Base-by-base conservation (phyloP, 192 early-diverging fungal genomes). In the Umbelopsis sp. region DNA sequence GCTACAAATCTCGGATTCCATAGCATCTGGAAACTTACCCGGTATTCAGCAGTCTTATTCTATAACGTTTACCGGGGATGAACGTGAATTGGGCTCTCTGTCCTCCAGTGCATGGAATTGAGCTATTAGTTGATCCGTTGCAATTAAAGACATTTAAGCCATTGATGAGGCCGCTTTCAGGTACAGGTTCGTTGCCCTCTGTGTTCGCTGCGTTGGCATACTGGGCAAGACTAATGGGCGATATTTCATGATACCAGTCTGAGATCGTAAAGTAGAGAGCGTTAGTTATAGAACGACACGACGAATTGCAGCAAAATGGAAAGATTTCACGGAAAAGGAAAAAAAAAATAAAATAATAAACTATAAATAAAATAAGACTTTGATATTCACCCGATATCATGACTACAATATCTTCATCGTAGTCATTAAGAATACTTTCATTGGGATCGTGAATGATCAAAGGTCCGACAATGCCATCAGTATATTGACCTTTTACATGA, bases 181-280 rank as follows among this genome's bases (percentile, higher is more conserved):
- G 66, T 7, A 67, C 66, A 1, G 66, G 66, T 10, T 67, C 66
- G 3, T 0, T 4, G 21, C 38, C 41, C 9, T 67, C 66, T 3
- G 36, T 26, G 14, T 67, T 47, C 20, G 22, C 66, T 5, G 66
- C 24, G 41, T 9, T 44, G 68, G 93, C 68, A 76, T 90, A 95
- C 25, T 83, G 70, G 26, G 81, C 77, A n/a, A 92, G 36, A 68
- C 90, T 75, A 45, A 74, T 74, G 7, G 71, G 22, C 21, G 88
- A 84, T 69, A 90, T 77, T 20, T 83, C 80, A 68, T 92, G 89
- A 76, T 94, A 95, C 91, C 92, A 95, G 76, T 91, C 88, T 75
- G 71, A 26, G 26, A 62, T 4, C 20, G 2, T n/a, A 22, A n/a
- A n/a, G 6, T 22, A 29, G 41, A 73, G 71, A 10, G 72, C 73